A percentile compares a stretch with the other conserved stretches of the same genome.
phyloP scores from a whole-genome alignment of 345 rosid genomes.

The Trapa incisa region DNA sequence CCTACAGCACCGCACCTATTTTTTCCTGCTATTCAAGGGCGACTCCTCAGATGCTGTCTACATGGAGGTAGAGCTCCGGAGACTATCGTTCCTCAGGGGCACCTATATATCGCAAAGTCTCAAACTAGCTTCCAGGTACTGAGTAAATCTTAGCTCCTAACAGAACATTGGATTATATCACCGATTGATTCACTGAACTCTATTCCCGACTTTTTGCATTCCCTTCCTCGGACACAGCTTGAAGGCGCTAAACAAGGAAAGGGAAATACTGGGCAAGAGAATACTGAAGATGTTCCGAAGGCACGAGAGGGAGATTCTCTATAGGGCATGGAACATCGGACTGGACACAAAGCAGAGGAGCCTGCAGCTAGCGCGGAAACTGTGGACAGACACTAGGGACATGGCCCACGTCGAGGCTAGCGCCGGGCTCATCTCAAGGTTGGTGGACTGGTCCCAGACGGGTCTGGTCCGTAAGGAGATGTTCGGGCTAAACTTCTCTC shows the following conservation, averaged over 20 bases:
- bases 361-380: constrained; percentile 37
- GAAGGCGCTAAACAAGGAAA: constrained; percentile 48
- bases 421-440: constrained; percentile 54
- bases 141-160: not conserved
- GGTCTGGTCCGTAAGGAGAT: constrained; percentile 4
- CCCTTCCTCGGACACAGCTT: constrained; percentile 23
- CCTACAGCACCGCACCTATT: constrained; percentile 6
- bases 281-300: constrained; percentile 44
- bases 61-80: constrained; percentile 12
- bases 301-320: constrained; percentile 54
- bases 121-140: constrained; percentile 1
- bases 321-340: constrained; percentile 58
- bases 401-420: constrained; percentile 60
- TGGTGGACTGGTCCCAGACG: constrained; percentile 24
- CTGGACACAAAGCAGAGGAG: constrained; percentile 52
- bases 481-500: constrained; percentile 9
- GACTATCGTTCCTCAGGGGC: constrained; percentile 2
- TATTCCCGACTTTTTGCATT: too few relatives aligned
- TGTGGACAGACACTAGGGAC: constrained; percentile 56
- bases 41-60: constrained; percentile 11
- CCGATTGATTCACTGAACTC: not conserved
- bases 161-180: not conserved
- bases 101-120: not conserved
- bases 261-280: constrained; percentile 47
- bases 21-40: constrained; percentile 10